Evolutionary conservation across 805 yeast species (phyloP).

Genomic region (Zygoascus ofunaensis): DNA sequence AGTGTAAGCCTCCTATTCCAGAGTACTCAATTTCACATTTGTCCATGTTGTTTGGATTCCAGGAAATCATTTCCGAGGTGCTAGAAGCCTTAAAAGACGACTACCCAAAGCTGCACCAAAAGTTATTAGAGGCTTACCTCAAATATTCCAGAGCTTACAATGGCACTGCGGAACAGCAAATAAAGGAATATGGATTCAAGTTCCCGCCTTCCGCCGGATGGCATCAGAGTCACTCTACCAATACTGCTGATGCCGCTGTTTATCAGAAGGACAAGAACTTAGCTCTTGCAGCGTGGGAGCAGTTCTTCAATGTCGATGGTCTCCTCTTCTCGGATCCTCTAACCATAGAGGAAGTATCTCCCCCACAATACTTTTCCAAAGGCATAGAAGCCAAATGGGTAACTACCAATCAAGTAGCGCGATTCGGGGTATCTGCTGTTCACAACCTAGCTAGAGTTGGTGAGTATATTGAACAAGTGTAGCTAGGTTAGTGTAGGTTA

Average conservation of each 20-base stretch:
- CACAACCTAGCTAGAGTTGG: conserved; percentile 3
- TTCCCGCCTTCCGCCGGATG: conserved; percentile 2
- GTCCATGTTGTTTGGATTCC: conserved; percentile 8
- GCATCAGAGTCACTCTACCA: conserved; percentile 6
- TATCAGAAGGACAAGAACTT: neutral
- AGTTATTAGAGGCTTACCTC: conserved; percentile 1
- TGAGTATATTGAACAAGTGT: neutral
- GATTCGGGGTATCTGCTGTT: conserved; percentile 4
- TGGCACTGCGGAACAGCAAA: conserved; percentile 1
- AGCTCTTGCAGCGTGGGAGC: conserved; percentile 3
- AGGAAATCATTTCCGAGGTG: conserved; percentile 5
- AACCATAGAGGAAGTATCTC: neutral
- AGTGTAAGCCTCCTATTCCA: conserved; percentile 6
- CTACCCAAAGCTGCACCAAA: neutral
- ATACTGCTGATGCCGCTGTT: conserved; percentile 2
- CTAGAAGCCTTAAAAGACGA: conserved; percentile 2
- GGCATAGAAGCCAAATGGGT: conserved; percentile 7
- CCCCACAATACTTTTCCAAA: conserved; percentile 2
- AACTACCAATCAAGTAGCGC: conserved; percentile 5
- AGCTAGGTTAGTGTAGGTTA: too few species aligned
- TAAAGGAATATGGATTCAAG: conserved; percentile 4
- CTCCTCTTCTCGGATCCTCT: conserved; percentile 1
- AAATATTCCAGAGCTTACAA: conserved; percentile 5
- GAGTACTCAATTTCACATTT: conserved; percentile 6
- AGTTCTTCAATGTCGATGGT: conserved; percentile 4